phyloP scores from a whole-genome alignment of 306 rosid genomes.

The Dryas alaskensis region DNA sequence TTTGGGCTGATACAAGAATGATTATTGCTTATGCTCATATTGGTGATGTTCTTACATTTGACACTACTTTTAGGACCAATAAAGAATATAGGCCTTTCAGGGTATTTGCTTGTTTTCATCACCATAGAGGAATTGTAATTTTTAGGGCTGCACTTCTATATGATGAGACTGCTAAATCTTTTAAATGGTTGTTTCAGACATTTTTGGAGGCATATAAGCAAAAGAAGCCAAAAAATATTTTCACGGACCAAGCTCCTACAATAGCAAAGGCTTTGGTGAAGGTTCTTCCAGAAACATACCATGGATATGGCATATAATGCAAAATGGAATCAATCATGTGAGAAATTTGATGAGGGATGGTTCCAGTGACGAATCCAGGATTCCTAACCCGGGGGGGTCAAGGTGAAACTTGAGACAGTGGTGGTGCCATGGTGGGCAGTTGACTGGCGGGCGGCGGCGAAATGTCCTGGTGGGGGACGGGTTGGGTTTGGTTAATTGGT shows the following conservation, averaged over 20 bases:
- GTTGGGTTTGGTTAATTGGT: no score
- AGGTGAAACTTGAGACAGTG: no score
- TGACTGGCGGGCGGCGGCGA: no score
- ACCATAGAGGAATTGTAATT: not conserved
- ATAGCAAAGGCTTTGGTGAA: not conserved
- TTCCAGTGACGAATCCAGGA: no score
- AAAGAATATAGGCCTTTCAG: not conserved
- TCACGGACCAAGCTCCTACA: not conserved
- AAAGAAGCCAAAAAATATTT: not conserved
- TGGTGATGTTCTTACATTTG: not conserved
- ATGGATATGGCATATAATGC: not conserved
- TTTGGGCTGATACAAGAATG: conserved; percentile 3
- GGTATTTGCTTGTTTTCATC: conserved; percentile 4
- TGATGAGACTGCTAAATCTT: not conserved
- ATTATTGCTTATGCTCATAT: conserved; percentile 7
- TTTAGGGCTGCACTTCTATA: not conserved
- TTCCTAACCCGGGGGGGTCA: no score
- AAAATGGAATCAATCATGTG: not conserved
- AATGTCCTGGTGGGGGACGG: no score
- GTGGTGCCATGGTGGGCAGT: no score
- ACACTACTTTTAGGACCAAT: not conserved
- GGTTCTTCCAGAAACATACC: not conserved
- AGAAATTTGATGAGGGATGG: not conserved
- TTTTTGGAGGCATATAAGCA: not conserved
- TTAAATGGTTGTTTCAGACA: not conserved